Evolutionary conservation across 768 basidiomycete species (phyloP).

Genomic region (Kwoniella shandongensis): DNA sequence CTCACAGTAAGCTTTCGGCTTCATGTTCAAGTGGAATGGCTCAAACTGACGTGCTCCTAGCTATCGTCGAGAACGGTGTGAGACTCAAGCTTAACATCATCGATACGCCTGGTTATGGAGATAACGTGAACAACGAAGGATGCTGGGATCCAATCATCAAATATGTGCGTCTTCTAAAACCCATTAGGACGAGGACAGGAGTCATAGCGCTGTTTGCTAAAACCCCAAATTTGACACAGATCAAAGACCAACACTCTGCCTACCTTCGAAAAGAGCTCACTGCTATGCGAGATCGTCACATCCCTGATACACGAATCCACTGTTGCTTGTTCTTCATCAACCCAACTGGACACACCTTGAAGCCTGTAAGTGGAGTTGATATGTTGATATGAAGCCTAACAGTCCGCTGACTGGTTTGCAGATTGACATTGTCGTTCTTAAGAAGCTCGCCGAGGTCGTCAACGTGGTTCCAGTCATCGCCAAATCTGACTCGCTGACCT

Average conservation of each 20-base stretch:
- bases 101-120: constrained; percentile 97
- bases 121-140: constrained; percentile 98
- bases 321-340: constrained; percentile 98
- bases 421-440: constrained; percentile 98
- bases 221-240: constrained; percentile 23
- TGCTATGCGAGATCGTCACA: constrained; percentile 96
- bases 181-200: too few species aligned
- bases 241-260: constrained; percentile 89
- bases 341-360: constrained; percentile 95
- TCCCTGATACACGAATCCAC: constrained; percentile 97
- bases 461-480: constrained; percentile 99
- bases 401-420: constrained; percentile 2
- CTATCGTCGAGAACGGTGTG: constrained; percentile 94
- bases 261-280: constrained; percentile 99
- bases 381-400: neutral
- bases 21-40: too few species aligned
- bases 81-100: constrained; percentile 93
- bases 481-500: constrained; percentile 89
- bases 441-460: constrained; percentile 97
- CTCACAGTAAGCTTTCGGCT: constrained; percentile 81
- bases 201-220: too few species aligned
- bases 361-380: constrained; percentile 58
- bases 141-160: constrained; percentile 99
- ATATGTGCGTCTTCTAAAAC: constrained; percentile 68
- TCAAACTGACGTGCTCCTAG: constrained; percentile 55